A percentile compares a stretch with the other conserved stretches of the same genome.
Conservation (phyloP, 78 protist species). For the Dictyostelium purpureum region DNA sequence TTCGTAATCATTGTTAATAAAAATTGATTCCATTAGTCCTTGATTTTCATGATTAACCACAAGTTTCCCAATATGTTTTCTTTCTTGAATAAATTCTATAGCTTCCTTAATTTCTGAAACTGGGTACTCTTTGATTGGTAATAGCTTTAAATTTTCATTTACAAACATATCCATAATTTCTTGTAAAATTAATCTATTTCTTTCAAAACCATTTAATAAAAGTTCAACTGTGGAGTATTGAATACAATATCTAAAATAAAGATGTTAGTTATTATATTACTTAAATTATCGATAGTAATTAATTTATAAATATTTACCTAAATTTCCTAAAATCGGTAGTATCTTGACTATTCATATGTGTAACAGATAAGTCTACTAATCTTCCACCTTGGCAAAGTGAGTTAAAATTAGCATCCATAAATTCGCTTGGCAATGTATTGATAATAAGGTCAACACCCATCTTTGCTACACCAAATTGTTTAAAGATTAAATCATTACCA, state of each 20-base stretch:
- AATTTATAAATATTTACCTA: too few species aligned
- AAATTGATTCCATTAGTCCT: not conserved
- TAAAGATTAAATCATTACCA: not conserved
- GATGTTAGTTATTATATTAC: too few species aligned
- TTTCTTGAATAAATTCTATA: constrained; percentile 21
- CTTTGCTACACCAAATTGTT: not conserved
- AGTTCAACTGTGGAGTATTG: constrained; percentile 2
- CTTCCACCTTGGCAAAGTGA: constrained; percentile 53
- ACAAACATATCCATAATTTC: constrained; percentile 15
- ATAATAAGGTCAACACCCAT: constrained; percentile 76
- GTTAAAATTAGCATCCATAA: constrained; percentile 27
- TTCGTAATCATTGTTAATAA: not conserved
- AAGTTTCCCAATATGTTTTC: constrained; percentile 57
- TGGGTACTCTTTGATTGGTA: constrained; percentile 30
- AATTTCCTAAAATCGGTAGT: constrained; percentile 21
- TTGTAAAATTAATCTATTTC: constrained; percentile 1
- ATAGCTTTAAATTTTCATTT: not conserved
- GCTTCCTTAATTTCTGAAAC: constrained; percentile 22
- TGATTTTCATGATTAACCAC: constrained; percentile 38
- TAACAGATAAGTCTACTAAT: constrained; percentile 52
- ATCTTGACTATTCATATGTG: constrained; percentile 31
- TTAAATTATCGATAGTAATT: too few species aligned
- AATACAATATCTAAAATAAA: not conserved
- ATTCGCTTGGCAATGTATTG: constrained; percentile 54
- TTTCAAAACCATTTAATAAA: not conserved